Conservation (phyloP, 257 asterid genomes). For the Cordia subcordata region DNA sequence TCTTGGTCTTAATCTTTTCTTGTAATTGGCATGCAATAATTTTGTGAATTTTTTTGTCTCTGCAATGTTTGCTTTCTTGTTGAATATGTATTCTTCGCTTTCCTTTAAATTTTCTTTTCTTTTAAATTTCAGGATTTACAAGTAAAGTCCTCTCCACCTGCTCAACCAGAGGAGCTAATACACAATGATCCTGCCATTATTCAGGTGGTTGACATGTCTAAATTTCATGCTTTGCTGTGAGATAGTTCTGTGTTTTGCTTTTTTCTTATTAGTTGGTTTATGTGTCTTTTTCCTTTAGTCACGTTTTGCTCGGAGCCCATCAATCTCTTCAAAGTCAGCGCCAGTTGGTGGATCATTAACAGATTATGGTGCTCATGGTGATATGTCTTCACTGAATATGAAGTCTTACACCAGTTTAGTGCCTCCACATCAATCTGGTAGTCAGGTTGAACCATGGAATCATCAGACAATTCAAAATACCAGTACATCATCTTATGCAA, state of each 20-base stretch:
- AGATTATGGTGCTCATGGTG: constrained; percentile 32
- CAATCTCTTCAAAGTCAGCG: constrained; percentile 34
- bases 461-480: constrained; percentile 27
- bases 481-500: constrained; percentile 33
- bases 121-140: constrained; percentile 53
- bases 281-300: constrained; percentile 30
- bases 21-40: neutral
- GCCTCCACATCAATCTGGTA: constrained; percentile 39
- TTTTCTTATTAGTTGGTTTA: neutral
- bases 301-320: constrained; percentile 28
- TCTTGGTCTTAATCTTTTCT: neutral
- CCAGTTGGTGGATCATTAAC: constrained; percentile 38
- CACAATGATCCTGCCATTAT: constrained; percentile 70
- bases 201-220: constrained; percentile 41
- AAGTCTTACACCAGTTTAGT: constrained; percentile 23
- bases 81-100: neutral
- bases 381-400: constrained; percentile 29
- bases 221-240: constrained; percentile 4
- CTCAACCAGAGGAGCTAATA: constrained; percentile 47
- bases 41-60: neutral
- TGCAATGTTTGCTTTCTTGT: neutral
- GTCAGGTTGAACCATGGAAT: constrained; percentile 30
- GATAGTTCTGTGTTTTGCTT: neutral
- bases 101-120: neutral
- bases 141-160: constrained; percentile 50